Evolutionary conservation across 1,139 yeast genomes (phyloP).

Genomic region (Trichomonascaceae sp.): DNA sequence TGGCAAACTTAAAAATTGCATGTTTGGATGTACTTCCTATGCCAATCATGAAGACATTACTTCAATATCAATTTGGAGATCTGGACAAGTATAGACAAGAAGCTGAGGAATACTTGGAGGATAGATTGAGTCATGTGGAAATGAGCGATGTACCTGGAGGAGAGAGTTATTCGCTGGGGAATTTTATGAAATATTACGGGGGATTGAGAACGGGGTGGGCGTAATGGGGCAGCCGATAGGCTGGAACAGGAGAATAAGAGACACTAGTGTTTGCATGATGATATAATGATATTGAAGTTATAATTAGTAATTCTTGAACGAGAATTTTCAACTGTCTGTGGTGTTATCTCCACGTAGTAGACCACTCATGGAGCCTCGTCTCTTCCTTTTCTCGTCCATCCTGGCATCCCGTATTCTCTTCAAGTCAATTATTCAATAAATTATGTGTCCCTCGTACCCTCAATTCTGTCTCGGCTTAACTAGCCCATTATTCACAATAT

Average conservation of each 20-base stretch:
- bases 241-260: not conserved
- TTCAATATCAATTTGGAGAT: slow-evolving; percentile 21
- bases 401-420: too few relatives aligned
- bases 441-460: too few relatives aligned
- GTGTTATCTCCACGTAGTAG: too few relatives aligned
- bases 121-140: not conserved
- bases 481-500: slow-evolving; percentile 56
- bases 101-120: slow-evolving; percentile 3
- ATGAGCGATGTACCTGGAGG: not conserved
- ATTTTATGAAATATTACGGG: slow-evolving; percentile 6
- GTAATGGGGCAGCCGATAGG: not conserved
- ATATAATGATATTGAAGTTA: too few relatives aligned
- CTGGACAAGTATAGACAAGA: slow-evolving; percentile 10
- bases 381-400: too few relatives aligned
- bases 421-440: too few relatives aligned
- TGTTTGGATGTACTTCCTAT: slow-evolving; percentile 20
- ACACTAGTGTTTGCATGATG: not conserved
- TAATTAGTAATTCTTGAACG: too few relatives aligned
- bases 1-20: slow-evolving; percentile 25
- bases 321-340: too few relatives aligned
- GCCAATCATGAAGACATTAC: slow-evolving; percentile 18
- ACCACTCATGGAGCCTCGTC: too few relatives aligned
- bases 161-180: slow-evolving; percentile 11
- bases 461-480: slow-evolving; percentile 52
- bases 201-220: slow-evolving; percentile 5